These are phyloP conservation scores for Euphrasia confusa DNA, from an alignment of 257 asterid genomes.

Conservation along the genomic window DNA sequence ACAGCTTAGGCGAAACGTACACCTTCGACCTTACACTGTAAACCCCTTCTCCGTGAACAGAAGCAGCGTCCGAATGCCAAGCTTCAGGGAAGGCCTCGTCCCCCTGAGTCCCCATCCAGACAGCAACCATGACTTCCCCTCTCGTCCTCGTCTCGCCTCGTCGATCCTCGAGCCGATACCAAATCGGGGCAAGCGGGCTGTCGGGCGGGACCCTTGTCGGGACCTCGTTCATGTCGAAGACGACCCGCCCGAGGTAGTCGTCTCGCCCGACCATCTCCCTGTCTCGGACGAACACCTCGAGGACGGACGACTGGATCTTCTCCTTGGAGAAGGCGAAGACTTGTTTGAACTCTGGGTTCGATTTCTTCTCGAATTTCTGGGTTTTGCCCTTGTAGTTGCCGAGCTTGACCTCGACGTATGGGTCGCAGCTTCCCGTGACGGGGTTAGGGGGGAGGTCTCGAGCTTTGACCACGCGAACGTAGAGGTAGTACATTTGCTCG, in stretches of 20 bases:
- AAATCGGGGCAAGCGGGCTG: slow-evolving; percentile 74
- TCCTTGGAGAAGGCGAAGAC: slow-evolving; percentile 73
- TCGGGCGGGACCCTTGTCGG: slow-evolving; percentile 80
- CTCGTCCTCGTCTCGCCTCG: slow-evolving; percentile 35
- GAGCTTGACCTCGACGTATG: slow-evolving; percentile 71
- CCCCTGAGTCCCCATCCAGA: slow-evolving; percentile 80
- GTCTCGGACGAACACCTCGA: slow-evolving; percentile 57
- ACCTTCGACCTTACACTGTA: slow-evolving; percentile 65
- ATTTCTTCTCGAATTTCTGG: slow-evolving; percentile 52
- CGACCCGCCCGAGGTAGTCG: slow-evolving; percentile 52
- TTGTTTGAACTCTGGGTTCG: slow-evolving; percentile 55
- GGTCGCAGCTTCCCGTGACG: slow-evolving; percentile 64
- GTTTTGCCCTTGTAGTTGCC: slow-evolving; percentile 74
- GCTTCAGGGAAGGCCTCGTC: slow-evolving; percentile 75
- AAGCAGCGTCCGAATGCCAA: slow-evolving; percentile 73
- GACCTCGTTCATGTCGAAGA: slow-evolving; percentile 67
- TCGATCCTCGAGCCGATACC: slow-evolving; percentile 65
- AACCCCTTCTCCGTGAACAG: slow-evolving; percentile 61
- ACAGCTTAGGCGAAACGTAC: slow-evolving; percentile 64
- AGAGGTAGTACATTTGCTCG: slow-evolving; percentile 75
- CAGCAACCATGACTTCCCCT: slow-evolving; percentile 73
- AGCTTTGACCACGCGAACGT: slow-evolving; percentile 75
- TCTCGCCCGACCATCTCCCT: slow-evolving; percentile 54
- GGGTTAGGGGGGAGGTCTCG: slow-evolving; percentile 54
- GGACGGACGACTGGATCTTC: slow-evolving; percentile 53